These are phyloP conservation scores for Mucuna pruriens DNA, from an alignment of 306 rosid species.

Conservation along the genomic window DNA sequence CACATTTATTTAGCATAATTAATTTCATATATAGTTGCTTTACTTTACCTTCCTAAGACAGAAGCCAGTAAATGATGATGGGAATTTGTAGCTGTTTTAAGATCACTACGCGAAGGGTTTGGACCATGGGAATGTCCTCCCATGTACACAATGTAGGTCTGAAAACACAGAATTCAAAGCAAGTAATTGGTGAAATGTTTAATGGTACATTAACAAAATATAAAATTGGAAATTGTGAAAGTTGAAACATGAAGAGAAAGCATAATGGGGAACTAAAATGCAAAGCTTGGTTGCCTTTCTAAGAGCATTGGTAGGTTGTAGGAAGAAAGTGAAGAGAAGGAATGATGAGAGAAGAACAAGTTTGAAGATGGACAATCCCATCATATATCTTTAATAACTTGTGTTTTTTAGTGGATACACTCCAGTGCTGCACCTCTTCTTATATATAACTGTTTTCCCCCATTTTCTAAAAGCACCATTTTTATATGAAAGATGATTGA, in stretches of 20 bases:
- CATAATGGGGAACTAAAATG: not conserved
- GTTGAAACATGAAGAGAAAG: not conserved
- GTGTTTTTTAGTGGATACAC: not conserved
- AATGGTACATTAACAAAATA: not conserved
- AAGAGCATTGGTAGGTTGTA: conserved; percentile 14
- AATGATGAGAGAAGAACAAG: conserved; percentile 11
- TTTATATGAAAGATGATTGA: too few species aligned
- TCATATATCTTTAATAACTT: not conserved
- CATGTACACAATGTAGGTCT: not conserved
- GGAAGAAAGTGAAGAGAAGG: conserved; percentile 1
- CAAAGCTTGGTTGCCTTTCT: conserved; percentile 10
- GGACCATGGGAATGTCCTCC: conserved; percentile 38
- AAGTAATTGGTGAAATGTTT: not conserved
- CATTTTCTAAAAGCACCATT: not conserved
- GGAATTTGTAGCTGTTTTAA: conserved; percentile 29
- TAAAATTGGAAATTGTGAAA: not conserved
- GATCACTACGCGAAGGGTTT: conserved; percentile 31
- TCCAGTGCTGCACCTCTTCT: not conserved
- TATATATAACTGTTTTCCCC: not conserved
- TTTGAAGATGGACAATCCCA: not conserved
- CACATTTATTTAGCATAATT: not conserved
- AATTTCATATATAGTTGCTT: too few species aligned
- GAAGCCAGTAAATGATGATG: conserved; percentile 36
- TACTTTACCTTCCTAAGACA: conserved; percentile 37
- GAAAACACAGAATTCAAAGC: not conserved